These are phyloP conservation scores for Cladophialophora psammophila DNA, from an alignment of 2,329 filamentous ascomycete genomes.

Conservation along the genomic window DNA sequence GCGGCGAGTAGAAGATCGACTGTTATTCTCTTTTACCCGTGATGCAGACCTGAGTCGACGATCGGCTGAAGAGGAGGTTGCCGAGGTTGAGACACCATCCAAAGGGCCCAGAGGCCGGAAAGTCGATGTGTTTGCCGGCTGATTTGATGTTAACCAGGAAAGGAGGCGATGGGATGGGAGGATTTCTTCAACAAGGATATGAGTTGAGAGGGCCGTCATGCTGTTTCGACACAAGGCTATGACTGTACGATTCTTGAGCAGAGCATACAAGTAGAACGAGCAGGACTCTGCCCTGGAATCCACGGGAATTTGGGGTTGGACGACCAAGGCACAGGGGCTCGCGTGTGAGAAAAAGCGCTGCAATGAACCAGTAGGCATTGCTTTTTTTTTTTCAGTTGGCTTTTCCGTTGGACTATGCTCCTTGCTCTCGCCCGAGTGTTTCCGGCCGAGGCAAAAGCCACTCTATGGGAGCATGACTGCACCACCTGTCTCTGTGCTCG, in stretches of 20 bases:
- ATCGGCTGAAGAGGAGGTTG: constrained; percentile 15
- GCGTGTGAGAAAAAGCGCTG: not conserved
- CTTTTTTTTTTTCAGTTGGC: not conserved
- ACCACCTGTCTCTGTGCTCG: not conserved
- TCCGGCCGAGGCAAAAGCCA: constrained; percentile 16
- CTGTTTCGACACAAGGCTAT: constrained; percentile 5
- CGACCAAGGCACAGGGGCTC: not conserved
- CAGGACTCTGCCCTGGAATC: too few species aligned
- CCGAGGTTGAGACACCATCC: constrained; percentile 31
- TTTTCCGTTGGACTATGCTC: not conserved
- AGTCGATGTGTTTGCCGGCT: constrained; percentile 28
- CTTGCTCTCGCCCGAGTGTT: constrained; percentile 18
- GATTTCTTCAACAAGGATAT: not conserved
- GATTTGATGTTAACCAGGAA: not conserved
- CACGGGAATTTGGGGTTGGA: not conserved
- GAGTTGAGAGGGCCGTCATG: not conserved
- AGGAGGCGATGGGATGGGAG: not conserved
- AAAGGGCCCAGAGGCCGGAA: constrained; percentile 30
- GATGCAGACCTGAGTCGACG: not conserved
- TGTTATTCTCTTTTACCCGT: constrained; percentile 4
- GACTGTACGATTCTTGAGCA: constrained; percentile 6
- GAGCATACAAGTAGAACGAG: not conserved
- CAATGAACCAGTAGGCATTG: not conserved
- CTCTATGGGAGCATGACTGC: not conserved
- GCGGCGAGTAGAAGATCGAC: constrained; percentile 22